A percentile compares a stretch with the other conserved stretches of the same genome.
Evolutionary conservation across 495 filamentous ascomycete species (phyloP).

Genomic region (Penicillium chermesinum): DNA sequence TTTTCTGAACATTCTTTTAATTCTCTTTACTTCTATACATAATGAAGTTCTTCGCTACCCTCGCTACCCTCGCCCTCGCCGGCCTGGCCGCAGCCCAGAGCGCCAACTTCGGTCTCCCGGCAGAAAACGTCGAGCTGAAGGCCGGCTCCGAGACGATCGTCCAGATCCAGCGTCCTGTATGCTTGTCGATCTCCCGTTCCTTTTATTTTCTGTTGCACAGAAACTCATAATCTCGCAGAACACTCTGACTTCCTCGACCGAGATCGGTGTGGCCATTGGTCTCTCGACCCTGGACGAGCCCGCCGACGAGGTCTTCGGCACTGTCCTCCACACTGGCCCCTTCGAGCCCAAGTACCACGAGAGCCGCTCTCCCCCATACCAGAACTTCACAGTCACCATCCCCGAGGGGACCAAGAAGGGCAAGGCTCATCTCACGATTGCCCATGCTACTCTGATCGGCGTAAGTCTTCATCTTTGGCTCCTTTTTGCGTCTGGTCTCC

Average conservation of each 20-base stretch:
- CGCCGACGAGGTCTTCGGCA: conserved; percentile 22
- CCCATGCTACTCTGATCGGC: conserved; percentile 31
- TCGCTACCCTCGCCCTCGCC: conserved; percentile 23
- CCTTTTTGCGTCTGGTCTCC: not conserved
- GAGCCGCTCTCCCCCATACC: conserved; percentile 21
- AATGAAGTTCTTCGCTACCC: conserved; percentile 22
- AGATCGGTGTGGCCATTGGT: conserved; percentile 33
- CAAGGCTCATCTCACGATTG: conserved; percentile 26
- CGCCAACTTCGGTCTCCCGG: conserved; percentile 63
- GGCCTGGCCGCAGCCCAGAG: conserved; percentile 56
- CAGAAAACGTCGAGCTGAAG: conserved; percentile 9
- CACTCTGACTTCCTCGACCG: conserved; percentile 23
- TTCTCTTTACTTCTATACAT: not conserved
- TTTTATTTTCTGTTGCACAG: no score
- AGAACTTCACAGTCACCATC: conserved; percentile 36
- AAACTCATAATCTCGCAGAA: conserved; percentile 17
- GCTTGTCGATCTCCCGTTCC: no score
- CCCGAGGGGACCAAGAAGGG: conserved; percentile 16
- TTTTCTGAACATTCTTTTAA: conserved; percentile 1
- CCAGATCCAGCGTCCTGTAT: conserved; percentile 32
- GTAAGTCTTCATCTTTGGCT: conserved; percentile 22
- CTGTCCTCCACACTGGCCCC: conserved; percentile 26
- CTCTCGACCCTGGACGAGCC: conserved; percentile 13
- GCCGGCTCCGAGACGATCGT: conserved; percentile 20
- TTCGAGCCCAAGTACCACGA: conserved; percentile 32